Percentiles rank a stretch among this genome's conserved stretches.
phyloP scores from a whole-genome alignment of 179 eudicot genomes.

The Beta corolliflora region DNA sequence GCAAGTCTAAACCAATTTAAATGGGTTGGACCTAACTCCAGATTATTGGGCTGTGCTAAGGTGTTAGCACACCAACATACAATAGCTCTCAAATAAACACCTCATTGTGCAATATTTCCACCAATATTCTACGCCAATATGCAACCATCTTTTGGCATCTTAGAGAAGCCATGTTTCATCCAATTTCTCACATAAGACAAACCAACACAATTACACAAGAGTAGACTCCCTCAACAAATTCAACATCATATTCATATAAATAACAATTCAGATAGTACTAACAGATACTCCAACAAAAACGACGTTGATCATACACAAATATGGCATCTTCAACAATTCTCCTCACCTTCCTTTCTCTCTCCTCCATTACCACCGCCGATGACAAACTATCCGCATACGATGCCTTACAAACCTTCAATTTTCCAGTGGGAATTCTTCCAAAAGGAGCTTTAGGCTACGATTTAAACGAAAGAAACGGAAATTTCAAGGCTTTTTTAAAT shows the following conservation, averaged over 20 bases:
- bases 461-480: conserved; percentile 39
- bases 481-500: conserved; percentile 44
- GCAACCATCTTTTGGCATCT: conserved; percentile 4
- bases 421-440: conserved; percentile 60
- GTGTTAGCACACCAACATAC: background rate
- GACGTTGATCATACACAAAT: background rate
- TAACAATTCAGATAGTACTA: background rate
- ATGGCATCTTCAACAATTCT: conserved; percentile 20
- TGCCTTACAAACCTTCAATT: conserved; percentile 45
- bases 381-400: conserved; percentile 44
- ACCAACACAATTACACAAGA: background rate
- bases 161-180: conserved; percentile 16
- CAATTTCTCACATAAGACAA: background rate
- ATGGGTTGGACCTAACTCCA: no score
- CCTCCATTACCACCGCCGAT: conserved; percentile 15
- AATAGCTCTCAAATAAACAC: background rate
- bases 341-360: conserved; percentile 1
- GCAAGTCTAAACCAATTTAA: no score
- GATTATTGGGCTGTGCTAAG: background rate
- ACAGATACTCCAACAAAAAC: no score
- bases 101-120: background rate
- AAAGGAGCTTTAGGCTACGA: conserved; percentile 46
- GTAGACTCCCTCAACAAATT: background rate
- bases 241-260: background rate
- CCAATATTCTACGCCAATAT: conserved; percentile 12